Conservation (phyloP, 2,329 filamentous ascomycete genomes). For the Exophiala spinifera region DNA sequence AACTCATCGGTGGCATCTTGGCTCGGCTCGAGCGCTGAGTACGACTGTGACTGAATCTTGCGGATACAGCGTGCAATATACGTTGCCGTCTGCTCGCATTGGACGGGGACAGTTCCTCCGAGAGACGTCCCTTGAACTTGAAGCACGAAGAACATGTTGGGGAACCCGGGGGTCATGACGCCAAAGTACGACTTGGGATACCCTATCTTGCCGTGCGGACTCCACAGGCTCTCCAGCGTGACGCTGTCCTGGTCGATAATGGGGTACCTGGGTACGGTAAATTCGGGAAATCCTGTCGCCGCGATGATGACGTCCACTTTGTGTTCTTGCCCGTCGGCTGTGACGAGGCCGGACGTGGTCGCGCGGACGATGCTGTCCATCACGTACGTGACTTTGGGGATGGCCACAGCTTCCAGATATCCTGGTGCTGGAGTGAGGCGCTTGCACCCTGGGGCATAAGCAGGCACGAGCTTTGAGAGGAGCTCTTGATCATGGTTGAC, state of each 20-base stretch:
- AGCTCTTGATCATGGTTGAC: slow-evolving; percentile 1
- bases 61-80: slow-evolving; percentile 13
- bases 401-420: slow-evolving; percentile 62
- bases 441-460: slow-evolving; percentile 14
- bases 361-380: slow-evolving; percentile 53
- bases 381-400: slow-evolving; percentile 61
- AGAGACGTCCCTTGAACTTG: slow-evolving; percentile 29
- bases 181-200: slow-evolving; percentile 35
- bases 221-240: slow-evolving; percentile 33
- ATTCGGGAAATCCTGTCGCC: slow-evolving; percentile 38
- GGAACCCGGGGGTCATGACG: slow-evolving; percentile 32
- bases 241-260: slow-evolving; percentile 32
- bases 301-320: slow-evolving; percentile 31
- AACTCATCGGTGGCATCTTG: slow-evolving; percentile 8
- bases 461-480: slow-evolving; percentile 16
- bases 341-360: slow-evolving; percentile 48
- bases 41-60: slow-evolving; percentile 9
- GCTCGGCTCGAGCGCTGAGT: slow-evolving; percentile 2
- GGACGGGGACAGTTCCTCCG: slow-evolving; percentile 22
- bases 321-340: slow-evolving; percentile 20
- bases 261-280: slow-evolving; percentile 32
- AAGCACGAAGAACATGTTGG: slow-evolving; percentile 31
- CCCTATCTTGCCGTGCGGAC: slow-evolving; percentile 18
- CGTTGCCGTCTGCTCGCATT: slow-evolving; percentile 6
- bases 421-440: slow-evolving; percentile 59